Percentiles rank a stretch among this genome's conserved stretches.
Conservation (phyloP, 768 basidiomycete species). For the Leccinum uliginosum region DNA sequence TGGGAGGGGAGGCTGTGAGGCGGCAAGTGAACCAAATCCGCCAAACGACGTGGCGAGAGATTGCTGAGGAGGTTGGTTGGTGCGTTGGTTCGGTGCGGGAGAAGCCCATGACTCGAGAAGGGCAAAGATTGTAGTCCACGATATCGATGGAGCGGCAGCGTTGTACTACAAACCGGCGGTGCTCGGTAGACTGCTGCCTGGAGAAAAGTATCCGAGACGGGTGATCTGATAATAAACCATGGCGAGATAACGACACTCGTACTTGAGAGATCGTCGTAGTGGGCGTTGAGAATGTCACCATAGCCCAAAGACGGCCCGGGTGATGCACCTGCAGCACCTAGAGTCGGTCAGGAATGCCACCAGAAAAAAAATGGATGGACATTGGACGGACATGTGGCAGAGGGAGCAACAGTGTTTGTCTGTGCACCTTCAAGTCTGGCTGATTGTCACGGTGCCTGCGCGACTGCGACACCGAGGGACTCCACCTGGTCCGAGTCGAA, state of each 20-base stretch:
- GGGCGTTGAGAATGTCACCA: conserved; percentile 62
- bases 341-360: conserved; percentile 3
- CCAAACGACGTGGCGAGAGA: conserved; percentile 30
- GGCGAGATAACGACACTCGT: conserved; percentile 67
- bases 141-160: conserved; percentile 58
- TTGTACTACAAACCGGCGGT: conserved; percentile 33
- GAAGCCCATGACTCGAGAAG: conserved; percentile 72
- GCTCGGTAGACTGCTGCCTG: conserved; percentile 49
- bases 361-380: neutral
- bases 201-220: conserved; percentile 56
- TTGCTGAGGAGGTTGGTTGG: conserved; percentile 41
- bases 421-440: conserved; percentile 60
- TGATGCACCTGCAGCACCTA: conserved; percentile 40
- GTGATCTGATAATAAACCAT: conserved; percentile 59
- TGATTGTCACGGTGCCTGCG: conserved; percentile 49
- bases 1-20: conserved; percentile 27
- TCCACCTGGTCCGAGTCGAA: conserved; percentile 69
- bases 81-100: conserved; percentile 45
- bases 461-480: conserved; percentile 47
- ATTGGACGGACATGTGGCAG: conserved; percentile 51
- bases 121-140: conserved; percentile 75
- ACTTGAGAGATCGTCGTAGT: conserved; percentile 69
- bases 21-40: conserved; percentile 28
- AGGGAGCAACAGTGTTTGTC: conserved; percentile 52
- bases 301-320: conserved; percentile 58